Percentiles rank a stretch among this genome's conserved stretches.
These are phyloP conservation scores for Diospyros lotus DNA, from an alignment of 148 eudicot species.

Conservation along the genomic window DNA sequence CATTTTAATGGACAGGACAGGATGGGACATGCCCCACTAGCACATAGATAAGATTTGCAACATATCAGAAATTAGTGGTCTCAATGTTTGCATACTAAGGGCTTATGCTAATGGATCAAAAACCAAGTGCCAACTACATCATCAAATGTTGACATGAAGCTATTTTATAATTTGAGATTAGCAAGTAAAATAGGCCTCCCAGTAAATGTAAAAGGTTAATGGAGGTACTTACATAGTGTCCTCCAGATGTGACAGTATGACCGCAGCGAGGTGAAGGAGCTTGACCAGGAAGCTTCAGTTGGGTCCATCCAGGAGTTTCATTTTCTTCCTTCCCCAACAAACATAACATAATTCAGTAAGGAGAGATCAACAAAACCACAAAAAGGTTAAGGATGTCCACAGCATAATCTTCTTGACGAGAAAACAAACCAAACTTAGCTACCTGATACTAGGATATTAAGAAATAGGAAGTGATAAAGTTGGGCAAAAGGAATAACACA, in stretches of 20 bases:
- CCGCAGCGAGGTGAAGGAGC: slow-evolving; percentile 93
- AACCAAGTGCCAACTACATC: slow-evolving; percentile 2
- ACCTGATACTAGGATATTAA: neutral
- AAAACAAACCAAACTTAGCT: neutral
- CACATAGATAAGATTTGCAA: neutral
- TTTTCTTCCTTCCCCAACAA: slow-evolving; percentile 88
- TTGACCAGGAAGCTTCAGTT: slow-evolving; percentile 98
- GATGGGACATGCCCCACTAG: neutral
- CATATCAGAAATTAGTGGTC: neutral
- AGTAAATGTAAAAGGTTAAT: slow-evolving; percentile 9
- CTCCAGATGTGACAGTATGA: slow-evolving; percentile 87
- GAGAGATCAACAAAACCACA: neutral
- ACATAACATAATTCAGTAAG: slow-evolving; percentile 7
- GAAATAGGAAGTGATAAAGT: slow-evolving; percentile 3
- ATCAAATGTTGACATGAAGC: slow-evolving; percentile 1
- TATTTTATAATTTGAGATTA: neutral
- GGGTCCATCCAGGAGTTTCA: slow-evolving; percentile 98
- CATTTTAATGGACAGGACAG: neutral
- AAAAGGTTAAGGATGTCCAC: neutral
- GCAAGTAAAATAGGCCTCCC: neutral
- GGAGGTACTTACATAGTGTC: slow-evolving; percentile 63
- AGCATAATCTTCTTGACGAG: neutral
- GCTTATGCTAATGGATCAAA: neutral
- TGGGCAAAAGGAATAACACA: neutral
- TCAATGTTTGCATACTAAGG: neutral